Percentiles rank a stretch among this genome's conserved stretches.
These are phyloP conservation scores for Puccinia coronata DNA, from an alignment of 1,284 basidiomycete species.

Conservation along the genomic window DNA sequence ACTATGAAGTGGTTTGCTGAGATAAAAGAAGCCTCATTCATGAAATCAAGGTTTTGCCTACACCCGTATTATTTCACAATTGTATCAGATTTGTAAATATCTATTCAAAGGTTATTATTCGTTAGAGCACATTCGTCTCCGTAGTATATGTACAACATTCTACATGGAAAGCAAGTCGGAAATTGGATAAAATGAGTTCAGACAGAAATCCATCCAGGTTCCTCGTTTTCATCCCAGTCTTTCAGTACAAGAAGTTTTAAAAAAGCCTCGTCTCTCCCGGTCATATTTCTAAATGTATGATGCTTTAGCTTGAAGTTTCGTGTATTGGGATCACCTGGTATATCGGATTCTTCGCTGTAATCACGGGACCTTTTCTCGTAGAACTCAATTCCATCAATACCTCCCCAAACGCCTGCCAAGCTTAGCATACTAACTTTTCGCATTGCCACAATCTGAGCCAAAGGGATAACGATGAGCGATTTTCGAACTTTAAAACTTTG, in stretches of 20 bases:
- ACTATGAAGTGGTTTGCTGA: too few relatives aligned
- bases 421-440: conserved; percentile 29
- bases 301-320: conserved; percentile 10
- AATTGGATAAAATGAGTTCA: neutral
- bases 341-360: neutral
- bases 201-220: conserved; percentile 44
- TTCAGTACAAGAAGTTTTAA: conserved; percentile 30
- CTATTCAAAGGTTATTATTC: too few relatives aligned
- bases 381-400: conserved; percentile 46
- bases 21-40: too few relatives aligned
- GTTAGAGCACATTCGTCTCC: too few relatives aligned
- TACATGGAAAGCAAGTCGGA: too few relatives aligned
- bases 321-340: neutral
- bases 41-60: too few relatives aligned
- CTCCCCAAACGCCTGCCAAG: conserved; percentile 41
- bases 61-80: too few relatives aligned
- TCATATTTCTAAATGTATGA: conserved; percentile 29
- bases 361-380: neutral
- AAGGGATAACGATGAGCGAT: neutral
- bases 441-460: conserved; percentile 35
- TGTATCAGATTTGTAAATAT: too few relatives aligned
- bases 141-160: too few relatives aligned
- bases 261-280: conserved; percentile 36
- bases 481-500: conserved; percentile 5
- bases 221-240: conserved; percentile 38